Evolutionary conservation across 306 rosid genomes (phyloP).

Genomic region (Prinsepia uniflora): DNA sequence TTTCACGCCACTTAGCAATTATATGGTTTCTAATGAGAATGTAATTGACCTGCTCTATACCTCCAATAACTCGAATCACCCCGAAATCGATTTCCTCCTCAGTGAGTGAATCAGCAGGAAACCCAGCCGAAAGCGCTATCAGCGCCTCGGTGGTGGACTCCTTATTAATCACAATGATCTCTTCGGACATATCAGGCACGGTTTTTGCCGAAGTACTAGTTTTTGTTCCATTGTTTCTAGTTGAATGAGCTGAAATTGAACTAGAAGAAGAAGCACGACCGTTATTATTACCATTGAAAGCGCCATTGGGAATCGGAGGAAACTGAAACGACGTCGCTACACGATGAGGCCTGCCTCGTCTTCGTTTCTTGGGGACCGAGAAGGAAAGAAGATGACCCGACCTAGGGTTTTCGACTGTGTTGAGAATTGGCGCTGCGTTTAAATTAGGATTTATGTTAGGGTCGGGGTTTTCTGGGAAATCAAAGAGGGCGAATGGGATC

Average conservation of each 20-base stretch:
- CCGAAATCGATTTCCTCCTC: slow-evolving; percentile 87
- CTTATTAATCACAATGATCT: slow-evolving; percentile 79
- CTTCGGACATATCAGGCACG: slow-evolving; percentile 53
- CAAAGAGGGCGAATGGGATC: slow-evolving; percentile 38
- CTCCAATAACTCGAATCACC: slow-evolving; percentile 67
- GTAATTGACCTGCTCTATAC: slow-evolving; percentile 91
- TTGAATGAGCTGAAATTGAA: slow-evolving; percentile 27
- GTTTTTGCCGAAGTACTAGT: slow-evolving; percentile 19
- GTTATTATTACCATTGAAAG: slow-evolving; percentile 31
- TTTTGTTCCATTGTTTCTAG: slow-evolving; percentile 29
- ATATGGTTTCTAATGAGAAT: slow-evolving; percentile 85
- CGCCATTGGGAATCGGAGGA: slow-evolving; percentile 33
- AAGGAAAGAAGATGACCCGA: slow-evolving; percentile 48
- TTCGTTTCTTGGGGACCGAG: slow-evolving; percentile 76
- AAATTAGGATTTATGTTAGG: neutral
- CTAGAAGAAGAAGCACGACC: slow-evolving; percentile 32
- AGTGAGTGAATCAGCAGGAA: slow-evolving; percentile 81
- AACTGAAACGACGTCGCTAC: slow-evolving; percentile 50
- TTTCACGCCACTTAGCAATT: slow-evolving; percentile 94
- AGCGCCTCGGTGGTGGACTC: slow-evolving; percentile 86
- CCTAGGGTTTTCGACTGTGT: slow-evolving; percentile 32
- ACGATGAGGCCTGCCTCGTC: slow-evolving; percentile 85
- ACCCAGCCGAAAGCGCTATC: slow-evolving; percentile 73
- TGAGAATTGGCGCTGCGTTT: slow-evolving; percentile 12
- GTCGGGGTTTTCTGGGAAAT: slow-evolving; percentile 39